phyloP scores from a whole-genome alignment of 2,329 filamentous ascomycete species.

The Teratosphaeria zuluensis region DNA sequence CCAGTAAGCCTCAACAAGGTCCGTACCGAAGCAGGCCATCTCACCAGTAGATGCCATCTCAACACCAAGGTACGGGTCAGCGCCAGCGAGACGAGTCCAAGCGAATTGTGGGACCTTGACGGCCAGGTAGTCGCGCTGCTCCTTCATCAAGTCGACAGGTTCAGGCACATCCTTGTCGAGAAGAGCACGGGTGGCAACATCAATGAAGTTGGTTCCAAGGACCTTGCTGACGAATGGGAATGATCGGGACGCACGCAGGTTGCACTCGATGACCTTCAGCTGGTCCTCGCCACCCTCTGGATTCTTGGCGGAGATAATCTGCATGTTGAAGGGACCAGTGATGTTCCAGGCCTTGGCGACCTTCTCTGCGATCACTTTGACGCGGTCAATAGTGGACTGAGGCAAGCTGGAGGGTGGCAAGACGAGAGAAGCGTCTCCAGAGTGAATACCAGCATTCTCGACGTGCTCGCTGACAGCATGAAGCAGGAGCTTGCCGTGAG shows the following conservation, averaged over 20 bases:
- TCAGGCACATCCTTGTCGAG: constrained; percentile 76
- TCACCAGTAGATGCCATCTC: constrained; percentile 97
- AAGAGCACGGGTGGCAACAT: constrained; percentile 86
- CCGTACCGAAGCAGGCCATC: constrained; percentile 96
- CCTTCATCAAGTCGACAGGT: constrained; percentile 76
- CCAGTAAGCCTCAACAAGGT: constrained; percentile 97
- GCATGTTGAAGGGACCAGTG: constrained; percentile 99
- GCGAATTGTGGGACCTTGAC: constrained; percentile 99
- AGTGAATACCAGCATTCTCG: constrained; percentile 95
- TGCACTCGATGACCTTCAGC: constrained; percentile 97
- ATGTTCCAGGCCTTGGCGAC: constrained; percentile 96
- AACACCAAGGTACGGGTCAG: constrained; percentile 93
- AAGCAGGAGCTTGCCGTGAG: constrained; percentile 73
- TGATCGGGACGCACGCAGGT: constrained; percentile 89
- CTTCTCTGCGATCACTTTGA: constrained; percentile 94
- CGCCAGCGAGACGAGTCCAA: constrained; percentile 94
- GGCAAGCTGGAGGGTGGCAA: constrained; percentile 79
- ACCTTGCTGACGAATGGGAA: constrained; percentile 99
- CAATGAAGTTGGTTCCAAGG: constrained; percentile 91
- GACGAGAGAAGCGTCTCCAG: constrained; percentile 89
- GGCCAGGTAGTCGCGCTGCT: constrained; percentile 83
- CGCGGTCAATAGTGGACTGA: constrained; percentile 64
- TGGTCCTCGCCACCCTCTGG: constrained; percentile 64
- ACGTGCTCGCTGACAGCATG: constrained; percentile 94
- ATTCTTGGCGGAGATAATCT: constrained; percentile 88